phyloP scores from a whole-genome alignment of 108 stramenopile species.

The Aurantiochytrium sp. region DNA sequence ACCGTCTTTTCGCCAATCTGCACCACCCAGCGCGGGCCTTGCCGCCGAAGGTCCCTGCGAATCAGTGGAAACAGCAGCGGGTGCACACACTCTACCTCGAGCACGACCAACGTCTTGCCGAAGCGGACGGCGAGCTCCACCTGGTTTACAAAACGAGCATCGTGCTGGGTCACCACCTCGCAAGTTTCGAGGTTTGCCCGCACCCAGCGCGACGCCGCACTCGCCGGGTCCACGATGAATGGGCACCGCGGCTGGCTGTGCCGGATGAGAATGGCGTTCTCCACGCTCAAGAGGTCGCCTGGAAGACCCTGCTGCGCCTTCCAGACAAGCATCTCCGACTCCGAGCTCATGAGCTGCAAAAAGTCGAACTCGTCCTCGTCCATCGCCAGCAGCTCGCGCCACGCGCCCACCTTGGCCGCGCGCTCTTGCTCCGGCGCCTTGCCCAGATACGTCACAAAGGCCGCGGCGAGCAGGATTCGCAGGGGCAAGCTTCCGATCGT shows the following conservation, averaged over 20 bases:
- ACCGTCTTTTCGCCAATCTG: constrained; percentile 51
- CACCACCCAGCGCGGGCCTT: constrained; percentile 56
- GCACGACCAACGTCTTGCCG: constrained; percentile 61
- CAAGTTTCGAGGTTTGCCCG: constrained; percentile 44
- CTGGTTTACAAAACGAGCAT: neutral
- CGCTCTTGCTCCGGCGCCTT: constrained; percentile 38
- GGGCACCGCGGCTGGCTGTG: constrained; percentile 48
- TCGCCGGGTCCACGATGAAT: constrained; percentile 60
- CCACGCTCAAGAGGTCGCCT: constrained; percentile 52
- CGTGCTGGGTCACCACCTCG: constrained; percentile 47
- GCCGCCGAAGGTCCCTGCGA: constrained; percentile 46
- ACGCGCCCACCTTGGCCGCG: neutral
- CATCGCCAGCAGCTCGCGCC: constrained; percentile 29
- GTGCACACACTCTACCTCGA: constrained; percentile 49
- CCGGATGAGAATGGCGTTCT: constrained; percentile 47
- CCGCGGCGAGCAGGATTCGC: constrained; percentile 54
- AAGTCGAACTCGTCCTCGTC: constrained; percentile 39
- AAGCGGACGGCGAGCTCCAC: constrained; percentile 61
- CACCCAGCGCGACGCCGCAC: constrained; percentile 47
- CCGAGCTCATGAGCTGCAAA: constrained; percentile 48
- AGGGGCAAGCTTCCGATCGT: constrained; percentile 44
- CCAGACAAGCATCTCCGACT: constrained; percentile 57
- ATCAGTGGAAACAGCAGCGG: constrained; percentile 57
- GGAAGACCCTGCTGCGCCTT: constrained; percentile 52
- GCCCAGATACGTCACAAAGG: constrained; percentile 55